Evolutionary conservation across 1,284 basidiomycete genomes (phyloP).

Genomic region (Fomitopsis betulina): DNA sequence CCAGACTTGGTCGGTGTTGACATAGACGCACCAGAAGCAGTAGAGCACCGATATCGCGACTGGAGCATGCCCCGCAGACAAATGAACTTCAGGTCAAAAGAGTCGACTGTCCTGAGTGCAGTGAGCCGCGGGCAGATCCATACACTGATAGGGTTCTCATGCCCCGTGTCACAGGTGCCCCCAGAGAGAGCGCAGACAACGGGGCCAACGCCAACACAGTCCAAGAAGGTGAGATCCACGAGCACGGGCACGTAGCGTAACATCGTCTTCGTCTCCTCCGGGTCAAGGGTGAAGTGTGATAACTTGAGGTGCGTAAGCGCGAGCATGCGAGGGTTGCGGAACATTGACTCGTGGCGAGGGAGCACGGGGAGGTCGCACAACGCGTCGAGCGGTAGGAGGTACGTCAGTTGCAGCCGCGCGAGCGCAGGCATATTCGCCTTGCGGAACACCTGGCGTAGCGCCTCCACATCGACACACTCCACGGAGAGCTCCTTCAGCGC

Average conservation of each 20-base stretch:
- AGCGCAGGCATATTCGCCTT: slow-evolving; percentile 10
- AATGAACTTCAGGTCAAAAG: slow-evolving; percentile 36
- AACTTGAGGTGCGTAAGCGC: slow-evolving; percentile 32
- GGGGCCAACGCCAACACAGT: slow-evolving; percentile 24
- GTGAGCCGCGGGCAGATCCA: slow-evolving; percentile 46
- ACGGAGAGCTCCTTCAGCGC: slow-evolving; percentile 10
- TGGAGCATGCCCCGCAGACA: slow-evolving; percentile 7
- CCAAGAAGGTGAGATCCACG: slow-evolving; percentile 30
- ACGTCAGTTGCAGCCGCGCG: slow-evolving; percentile 7
- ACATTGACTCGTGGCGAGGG: slow-evolving; percentile 35
- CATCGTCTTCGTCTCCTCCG: slow-evolving; percentile 26
- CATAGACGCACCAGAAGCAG: background rate
- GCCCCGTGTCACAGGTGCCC: slow-evolving; percentile 15
- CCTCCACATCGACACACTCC: slow-evolving; percentile 10
- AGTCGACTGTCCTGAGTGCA: slow-evolving; percentile 44
- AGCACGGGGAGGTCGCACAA: slow-evolving; percentile 15
- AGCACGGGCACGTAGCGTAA: slow-evolving; percentile 37
- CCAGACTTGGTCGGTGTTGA: background rate
- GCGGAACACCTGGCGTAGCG: slow-evolving; percentile 8
- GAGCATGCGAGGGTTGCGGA: slow-evolving; percentile 38
- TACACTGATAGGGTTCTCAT: slow-evolving; percentile 12
- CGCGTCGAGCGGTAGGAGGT: background rate
- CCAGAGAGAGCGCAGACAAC: slow-evolving; percentile 28
- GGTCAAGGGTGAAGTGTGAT: slow-evolving; percentile 25
- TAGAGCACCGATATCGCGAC: slow-evolving; percentile 1